Base-by-base conservation (phyloP, 2,329 filamentous ascomycete species). In the Bipolaris sorokiniana region DNA sequence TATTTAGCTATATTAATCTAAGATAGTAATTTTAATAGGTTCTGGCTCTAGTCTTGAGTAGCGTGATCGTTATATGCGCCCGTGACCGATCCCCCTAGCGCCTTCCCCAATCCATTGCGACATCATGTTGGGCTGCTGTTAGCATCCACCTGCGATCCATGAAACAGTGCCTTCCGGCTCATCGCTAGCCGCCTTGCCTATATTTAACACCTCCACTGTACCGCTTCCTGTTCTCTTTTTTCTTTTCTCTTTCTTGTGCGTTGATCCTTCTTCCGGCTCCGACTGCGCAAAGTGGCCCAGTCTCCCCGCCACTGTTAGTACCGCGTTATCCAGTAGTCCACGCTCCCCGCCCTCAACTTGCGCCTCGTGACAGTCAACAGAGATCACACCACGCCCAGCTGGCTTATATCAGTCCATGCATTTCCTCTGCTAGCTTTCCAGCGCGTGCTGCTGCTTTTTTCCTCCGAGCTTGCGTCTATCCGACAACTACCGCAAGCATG, bases 391-490 rank as follows among this genome's bases (percentile, higher is more conserved):
- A 46, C 47, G 31, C 50, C 46, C 20, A 42, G 23, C 45, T 48
- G 50, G 26, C 56, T 49, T 44, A 56, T 48, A 40, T 46, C 58
- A 63, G 52, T 62, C 64, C 62, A 75, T 74, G 70, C 52, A 46
- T 58, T 40, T 34, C 55, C 57, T 31, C 56, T 42, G 33, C 33
- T 65, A 65, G 46, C 59, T 42, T 49, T 58, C 40, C 62, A 67
- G 69, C 71, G 65, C 59, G 40, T 58, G 48, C 59, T 70, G 69
- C 69, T 70, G 68, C 26, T 58, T 60, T 57, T 44, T 33, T 38
- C n/a, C 41, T 41, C 34, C 23, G 33, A 38, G 49, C 48, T 51
- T 56, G 37, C 56, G 40, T 36, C 54, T 48, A 48, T 13, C 41
- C 46, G 40, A 18, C 57, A 42, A 26, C 47, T 5, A 31, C 56